Base-by-base conservation (phyloP, 2,329 filamentous ascomycete genomes). In the Periconia digitata region DNA sequence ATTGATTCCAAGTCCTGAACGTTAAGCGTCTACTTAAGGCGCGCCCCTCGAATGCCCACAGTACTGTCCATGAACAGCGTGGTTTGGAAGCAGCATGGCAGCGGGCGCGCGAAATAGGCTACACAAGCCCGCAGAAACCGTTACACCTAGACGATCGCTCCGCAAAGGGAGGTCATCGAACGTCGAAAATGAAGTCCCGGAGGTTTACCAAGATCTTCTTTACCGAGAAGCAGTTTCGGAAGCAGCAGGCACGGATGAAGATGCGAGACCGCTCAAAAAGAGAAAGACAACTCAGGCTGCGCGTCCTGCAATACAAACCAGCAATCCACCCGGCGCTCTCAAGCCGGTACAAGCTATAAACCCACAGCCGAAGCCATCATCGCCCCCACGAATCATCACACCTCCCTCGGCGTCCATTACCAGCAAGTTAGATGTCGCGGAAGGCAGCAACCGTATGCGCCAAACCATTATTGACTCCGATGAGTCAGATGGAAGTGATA, bases 401-500 rank as follows among this genome's bases (percentile, higher is more conserved):
- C 39, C 38, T 32, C n/a, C 38, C 2, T 27, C 27, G 22, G 29
- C 24, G 16, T n/a, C 22, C 16, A 38, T 53, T 24, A 34, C 45
- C 8, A 20, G 40, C 10, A 12, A 43, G 18, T 24, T 46, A 12
- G 50, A 63, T 22, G 36, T 43, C 17, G 50, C 48, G 24, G 43
- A 46, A 32, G 53, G 53, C 40, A 58, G 49, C 23, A 49, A 56
- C 8, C 59, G 55, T 66, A 74, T 57, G 65, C 69, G 37, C 54
- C 74, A 58, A 71, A 77, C 60, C 51, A 71, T 65, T 17, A 56
- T 60, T 21, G 69, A 72, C 47, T 69, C 80, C 24, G 79, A 79
- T 13, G 81, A 82, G 50, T 80, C 80, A n/a, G 82, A 59, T 16
- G 78, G 79, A 23, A 78, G 76, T 44, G 82, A 85, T 44, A 71